Conservation (phyloP, 2,329 filamentous ascomycete genomes). For the Phyllosticta paracitricarpa region DNA sequence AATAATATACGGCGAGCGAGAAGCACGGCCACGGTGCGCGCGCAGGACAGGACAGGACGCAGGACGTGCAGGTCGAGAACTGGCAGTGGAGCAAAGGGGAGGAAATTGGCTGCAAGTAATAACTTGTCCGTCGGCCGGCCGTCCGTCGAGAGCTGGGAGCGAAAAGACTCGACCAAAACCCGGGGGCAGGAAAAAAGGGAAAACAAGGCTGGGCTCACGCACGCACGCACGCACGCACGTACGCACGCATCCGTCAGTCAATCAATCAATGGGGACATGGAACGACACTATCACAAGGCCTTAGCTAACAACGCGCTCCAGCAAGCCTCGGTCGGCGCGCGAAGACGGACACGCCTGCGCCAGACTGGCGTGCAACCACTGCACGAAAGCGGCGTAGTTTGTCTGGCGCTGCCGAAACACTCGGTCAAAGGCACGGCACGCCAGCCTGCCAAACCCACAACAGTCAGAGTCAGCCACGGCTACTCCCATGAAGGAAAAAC, state of each 20-base stretch:
- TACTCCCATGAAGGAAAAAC: not conserved
- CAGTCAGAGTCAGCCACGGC: not conserved
- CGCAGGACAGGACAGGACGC: not conserved
- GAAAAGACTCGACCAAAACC: not conserved
- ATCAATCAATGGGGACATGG: too few relatives aligned
- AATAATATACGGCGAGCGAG: slow-evolving; percentile 2
- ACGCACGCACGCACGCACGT: slow-evolving; percentile 1
- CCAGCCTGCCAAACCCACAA: slow-evolving; percentile 42
- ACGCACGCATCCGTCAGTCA: slow-evolving; percentile 4
- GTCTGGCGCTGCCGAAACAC: slow-evolving; percentile 65
- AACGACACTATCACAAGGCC: too few relatives aligned
- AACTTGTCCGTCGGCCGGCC: not conserved
- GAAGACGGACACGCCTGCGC: not conserved
- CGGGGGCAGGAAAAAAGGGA: slow-evolving; percentile 2
- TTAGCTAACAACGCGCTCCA: not conserved
- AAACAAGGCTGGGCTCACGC: not conserved
- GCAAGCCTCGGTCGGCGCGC: not conserved
- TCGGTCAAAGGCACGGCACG: slow-evolving; percentile 56
- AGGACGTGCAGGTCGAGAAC: not conserved
- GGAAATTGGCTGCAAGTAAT: not conserved
- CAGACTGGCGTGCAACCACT: slow-evolving; percentile 47
- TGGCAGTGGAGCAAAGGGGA: not conserved
- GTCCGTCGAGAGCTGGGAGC: too few relatives aligned
- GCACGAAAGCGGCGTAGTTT: slow-evolving; percentile 52
- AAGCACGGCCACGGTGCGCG: slow-evolving; percentile 4